Base-by-base conservation (phyloP, 1,284 basidiomycete genomes). In the Thelephora terrestris region DNA sequence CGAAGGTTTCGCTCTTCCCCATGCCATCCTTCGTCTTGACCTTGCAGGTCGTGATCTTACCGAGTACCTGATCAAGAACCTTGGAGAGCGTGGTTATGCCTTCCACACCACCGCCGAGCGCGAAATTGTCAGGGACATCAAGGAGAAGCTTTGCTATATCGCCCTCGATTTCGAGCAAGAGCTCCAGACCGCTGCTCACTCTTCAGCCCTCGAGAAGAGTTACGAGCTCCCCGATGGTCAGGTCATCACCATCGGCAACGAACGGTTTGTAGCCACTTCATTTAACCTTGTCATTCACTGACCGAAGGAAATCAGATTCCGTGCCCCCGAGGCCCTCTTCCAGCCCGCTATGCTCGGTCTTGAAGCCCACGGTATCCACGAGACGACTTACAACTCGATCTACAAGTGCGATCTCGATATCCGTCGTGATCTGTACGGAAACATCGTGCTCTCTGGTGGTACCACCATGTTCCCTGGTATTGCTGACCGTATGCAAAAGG, bases 391-490 rank as follows among this genome's bases (percentile, higher is more conserved):
- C 78, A 95, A 94, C 79, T 85, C 85, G 14, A 85, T 87, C 70
- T 77, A 76, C 71, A 85, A 84, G 68, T 86, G 85, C 58, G 85
- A 88, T 64, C 71, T 85, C 47, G 83, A 89, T 68, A 82, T 89
- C 54, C 81, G 87, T 71, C 87, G 89, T 63, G 90, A 93, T 61
- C 77, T 96, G 49, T 95, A 94, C 71, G 87, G 87, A 54, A 94
- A 94, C 71, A 85, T 96, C 56, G 91, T 95, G 63, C 81, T 96
- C 61, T 95, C 91, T 48, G 93, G 93, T 65, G 92, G 93, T 70
- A 93, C 90, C 54, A 96, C 92, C 62, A 95, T 96, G 92, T 95
- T 92, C 85, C 87, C 91, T 55, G 93, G 93, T 75, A 93, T 96
- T 61, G 75, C 91, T 60, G 93, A 97, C 73, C 88, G 94, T 64